A percentile compares a stretch with the other conserved stretches of the same genome.
Evolutionary conservation across 306 rosid genomes (phyloP).

Genomic region (Cucurbita argyrosperma): DNA sequence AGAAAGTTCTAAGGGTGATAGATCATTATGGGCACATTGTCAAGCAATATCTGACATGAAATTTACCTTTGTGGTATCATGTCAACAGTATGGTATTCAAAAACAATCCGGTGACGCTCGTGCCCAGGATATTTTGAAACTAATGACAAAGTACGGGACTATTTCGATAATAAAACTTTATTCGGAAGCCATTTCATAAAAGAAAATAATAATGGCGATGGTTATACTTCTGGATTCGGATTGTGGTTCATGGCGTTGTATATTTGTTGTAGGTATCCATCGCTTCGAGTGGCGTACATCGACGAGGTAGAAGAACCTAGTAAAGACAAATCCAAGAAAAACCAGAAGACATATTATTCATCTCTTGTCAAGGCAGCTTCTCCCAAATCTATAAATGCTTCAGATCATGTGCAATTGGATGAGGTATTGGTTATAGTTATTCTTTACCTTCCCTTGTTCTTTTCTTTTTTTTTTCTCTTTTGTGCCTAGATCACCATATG

Average conservation of each 20-base stretch:
- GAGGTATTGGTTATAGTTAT: slow-evolving; percentile 30
- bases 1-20: slow-evolving; percentile 62
- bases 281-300: slow-evolving; percentile 86
- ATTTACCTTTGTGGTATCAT: slow-evolving; percentile 88
- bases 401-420: slow-evolving; percentile 78
- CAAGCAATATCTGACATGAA: slow-evolving; percentile 97
- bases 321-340: slow-evolving; percentile 61
- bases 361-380: slow-evolving; percentile 81
- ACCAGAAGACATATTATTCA: slow-evolving; percentile 72
- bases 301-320: slow-evolving; percentile 92
- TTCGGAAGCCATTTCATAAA: not conserved
- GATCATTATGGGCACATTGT: slow-evolving; percentile 83
- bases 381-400: slow-evolving; percentile 65
- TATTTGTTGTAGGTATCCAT: slow-evolving; percentile 62
- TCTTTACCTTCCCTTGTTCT: too few relatives aligned
- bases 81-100: slow-evolving; percentile 87
- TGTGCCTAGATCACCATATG: too few relatives aligned
- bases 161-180: not conserved
- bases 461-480: too few relatives aligned
- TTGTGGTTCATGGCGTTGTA: not conserved
- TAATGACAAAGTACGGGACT: slow-evolving; percentile 58
- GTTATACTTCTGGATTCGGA: not conserved
- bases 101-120: slow-evolving; percentile 76
- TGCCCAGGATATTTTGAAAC: slow-evolving; percentile 80
- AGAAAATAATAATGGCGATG: too few relatives aligned